Evolutionary conservation across 257 asterid species (phyloP), one percentile per base, ranked within the genome.

Genomic region (Handroanthus guayacan): DNA sequence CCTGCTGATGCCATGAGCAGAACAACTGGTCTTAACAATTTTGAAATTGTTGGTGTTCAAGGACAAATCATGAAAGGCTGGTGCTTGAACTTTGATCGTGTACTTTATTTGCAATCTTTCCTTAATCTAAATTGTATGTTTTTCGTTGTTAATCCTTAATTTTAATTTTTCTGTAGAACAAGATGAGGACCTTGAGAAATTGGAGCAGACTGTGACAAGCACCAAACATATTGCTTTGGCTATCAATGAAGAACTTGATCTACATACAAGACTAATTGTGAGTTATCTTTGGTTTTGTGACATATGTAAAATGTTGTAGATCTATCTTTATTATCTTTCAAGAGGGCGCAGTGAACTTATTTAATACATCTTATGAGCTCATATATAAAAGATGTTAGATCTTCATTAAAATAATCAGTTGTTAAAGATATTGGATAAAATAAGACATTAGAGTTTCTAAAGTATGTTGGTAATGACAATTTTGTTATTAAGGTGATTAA

Each of bases 211-310:
- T 5, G 92, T 95, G 72, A 44, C 84, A 56, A 95, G 99, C 87
- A 95, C 97, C 75, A 95, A 89, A 80, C 99, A 95, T 81, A 92
- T 95, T 74, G 98, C 96, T 17, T 66, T 92, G 84, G 96, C 99
- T 36, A 97, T 95, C 81, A 95, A 88, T 44, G 98, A 95, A 82
- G 99, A 95, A 81, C 96, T 95, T 73, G 89, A 79, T 79, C 92
- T 95, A 44, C 98, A 91, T 71, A 86, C 98, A 5, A 88, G 94
- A 84, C 89, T 92, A 55, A 91, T 95, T 75, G 99, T 92, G 82
- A 68, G 97, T 81, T 58, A 78, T 74, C 71, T 25, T 69, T 67
- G 61, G 58, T 69, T 64, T 34, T 14, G 45, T 63, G 60, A 68
- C 51, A 10, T 51, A 51, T 41, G 78, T 65, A 20, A 10, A 38